phyloP scores from a whole-genome alignment of 176 grass and related monocot genomes.

The Secale cereale region DNA sequence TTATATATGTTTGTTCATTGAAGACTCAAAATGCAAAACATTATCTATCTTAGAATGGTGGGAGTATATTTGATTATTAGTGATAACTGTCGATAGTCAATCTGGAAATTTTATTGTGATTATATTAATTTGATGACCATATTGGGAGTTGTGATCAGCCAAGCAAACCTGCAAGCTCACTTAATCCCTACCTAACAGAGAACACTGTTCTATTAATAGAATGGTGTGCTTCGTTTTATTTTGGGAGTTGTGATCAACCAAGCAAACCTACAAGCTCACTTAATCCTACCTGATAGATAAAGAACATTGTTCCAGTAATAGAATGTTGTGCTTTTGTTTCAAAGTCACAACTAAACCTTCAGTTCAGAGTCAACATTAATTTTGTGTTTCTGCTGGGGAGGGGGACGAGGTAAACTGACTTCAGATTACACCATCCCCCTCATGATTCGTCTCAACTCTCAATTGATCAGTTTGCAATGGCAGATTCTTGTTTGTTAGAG shows the following conservation, averaged over 20 bases:
- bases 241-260: background rate
- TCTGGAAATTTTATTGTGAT: background rate
- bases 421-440: background rate
- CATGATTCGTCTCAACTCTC: background rate
- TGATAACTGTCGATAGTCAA: background rate
- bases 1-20: background rate
- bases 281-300: background rate
- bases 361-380: background rate
- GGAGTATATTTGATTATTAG: background rate
- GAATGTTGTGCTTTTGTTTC: background rate
- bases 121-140: background rate
- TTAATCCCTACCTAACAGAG: background rate
- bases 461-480: background rate
- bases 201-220: background rate
- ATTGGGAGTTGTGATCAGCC: background rate
- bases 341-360: background rate
- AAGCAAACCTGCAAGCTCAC: conserved; percentile 1
- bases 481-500: background rate
- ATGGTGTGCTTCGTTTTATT: background rate
- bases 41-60: background rate
- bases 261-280: conserved; percentile 1
- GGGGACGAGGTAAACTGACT: background rate
- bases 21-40: background rate
- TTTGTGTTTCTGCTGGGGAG: background rate
- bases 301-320: background rate